Percentiles rank a stretch among this genome's conserved stretches.
phyloP scores from a whole-genome alignment of 2,329 filamentous ascomycete species.

The Diplodia corticola region DNA sequence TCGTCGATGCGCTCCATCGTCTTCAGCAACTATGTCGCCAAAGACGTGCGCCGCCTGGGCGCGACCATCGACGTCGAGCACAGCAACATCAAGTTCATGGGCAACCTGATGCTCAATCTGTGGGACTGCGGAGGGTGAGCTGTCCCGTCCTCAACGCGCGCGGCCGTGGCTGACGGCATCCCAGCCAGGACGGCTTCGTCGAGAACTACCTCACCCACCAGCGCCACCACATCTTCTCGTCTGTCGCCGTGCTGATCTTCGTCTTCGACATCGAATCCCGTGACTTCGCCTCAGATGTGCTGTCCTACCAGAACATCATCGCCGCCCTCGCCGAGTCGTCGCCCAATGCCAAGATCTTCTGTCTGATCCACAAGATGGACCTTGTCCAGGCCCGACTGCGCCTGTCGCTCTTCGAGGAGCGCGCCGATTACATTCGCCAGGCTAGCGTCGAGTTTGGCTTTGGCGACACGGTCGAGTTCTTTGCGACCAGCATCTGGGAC shows the following conservation, averaged over 20 bases:
- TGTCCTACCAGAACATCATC: slow-evolving; percentile 90
- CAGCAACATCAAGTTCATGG: slow-evolving; percentile 97
- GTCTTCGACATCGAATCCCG: slow-evolving; percentile 98
- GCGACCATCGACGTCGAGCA: slow-evolving; percentile 98
- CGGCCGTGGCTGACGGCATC: neutral
- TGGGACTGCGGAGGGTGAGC: slow-evolving; percentile 92
- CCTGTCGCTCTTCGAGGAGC: slow-evolving; percentile 80
- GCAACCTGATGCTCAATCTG: slow-evolving; percentile 92
- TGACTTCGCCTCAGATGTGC: slow-evolving; percentile 88
- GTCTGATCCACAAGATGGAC: slow-evolving; percentile 98
- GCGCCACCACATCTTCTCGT: slow-evolving; percentile 92
- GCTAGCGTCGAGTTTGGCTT: slow-evolving; percentile 65
- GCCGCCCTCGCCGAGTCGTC: slow-evolving; percentile 85
- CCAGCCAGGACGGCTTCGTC: slow-evolving; percentile 93
- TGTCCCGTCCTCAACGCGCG: neutral
- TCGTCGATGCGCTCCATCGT: slow-evolving; percentile 99
- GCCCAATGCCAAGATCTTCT: slow-evolving; percentile 79
- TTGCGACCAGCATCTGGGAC: slow-evolving; percentile 97
- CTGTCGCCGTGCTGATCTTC: slow-evolving; percentile 96
- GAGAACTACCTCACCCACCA: slow-evolving; percentile 97
- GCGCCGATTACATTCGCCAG: slow-evolving; percentile 72
- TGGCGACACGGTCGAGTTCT: slow-evolving; percentile 70
- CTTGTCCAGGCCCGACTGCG: slow-evolving; percentile 80
- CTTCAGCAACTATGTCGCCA: slow-evolving; percentile 97
- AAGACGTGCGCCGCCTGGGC: slow-evolving; percentile 87